phyloP scores from a whole-genome alignment of 352 stramenopile genomes.

The Globisporangium paroecandrum region DNA sequence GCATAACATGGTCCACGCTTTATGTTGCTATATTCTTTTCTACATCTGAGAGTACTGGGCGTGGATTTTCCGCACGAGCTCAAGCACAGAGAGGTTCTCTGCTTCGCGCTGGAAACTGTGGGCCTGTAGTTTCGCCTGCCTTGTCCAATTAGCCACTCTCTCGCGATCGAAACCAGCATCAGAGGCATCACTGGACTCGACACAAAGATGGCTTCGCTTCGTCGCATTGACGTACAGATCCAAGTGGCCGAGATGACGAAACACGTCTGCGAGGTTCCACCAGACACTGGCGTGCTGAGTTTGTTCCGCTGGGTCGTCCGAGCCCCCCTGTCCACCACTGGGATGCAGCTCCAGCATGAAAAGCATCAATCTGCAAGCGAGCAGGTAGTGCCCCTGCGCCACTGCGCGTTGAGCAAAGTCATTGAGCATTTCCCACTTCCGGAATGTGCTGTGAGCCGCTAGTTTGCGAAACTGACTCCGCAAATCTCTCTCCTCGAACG shows the following conservation, averaged over 20 bases:
- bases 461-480: neutral
- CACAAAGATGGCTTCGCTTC: slow-evolving; percentile 22
- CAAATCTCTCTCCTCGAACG: neutral
- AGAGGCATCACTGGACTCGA: slow-evolving; percentile 3
- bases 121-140: slow-evolving; percentile 16
- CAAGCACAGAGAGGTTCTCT: slow-evolving; percentile 15
- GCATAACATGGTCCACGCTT: no score
- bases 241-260: slow-evolving; percentile 53
- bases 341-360: slow-evolving; percentile 38
- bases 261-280: slow-evolving; percentile 57
- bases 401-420: slow-evolving; percentile 44
- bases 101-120: slow-evolving; percentile 16
- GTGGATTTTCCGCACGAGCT: slow-evolving; percentile 30
- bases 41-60: slow-evolving; percentile 12
- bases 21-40: no score
- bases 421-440: slow-evolving; percentile 53
- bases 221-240: slow-evolving; percentile 48
- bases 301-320: neutral
- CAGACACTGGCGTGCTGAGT: slow-evolving; percentile 30
- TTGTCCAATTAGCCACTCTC: slow-evolving; percentile 13
- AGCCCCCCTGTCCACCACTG: neutral
- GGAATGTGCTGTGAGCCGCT: neutral
- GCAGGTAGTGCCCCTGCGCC: slow-evolving; percentile 49
- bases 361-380: slow-evolving; percentile 39
- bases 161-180: neutral